Base-by-base conservation (phyloP, 2,329 filamentous ascomycete species). In the Xylariomycetidae sp. region DNA sequence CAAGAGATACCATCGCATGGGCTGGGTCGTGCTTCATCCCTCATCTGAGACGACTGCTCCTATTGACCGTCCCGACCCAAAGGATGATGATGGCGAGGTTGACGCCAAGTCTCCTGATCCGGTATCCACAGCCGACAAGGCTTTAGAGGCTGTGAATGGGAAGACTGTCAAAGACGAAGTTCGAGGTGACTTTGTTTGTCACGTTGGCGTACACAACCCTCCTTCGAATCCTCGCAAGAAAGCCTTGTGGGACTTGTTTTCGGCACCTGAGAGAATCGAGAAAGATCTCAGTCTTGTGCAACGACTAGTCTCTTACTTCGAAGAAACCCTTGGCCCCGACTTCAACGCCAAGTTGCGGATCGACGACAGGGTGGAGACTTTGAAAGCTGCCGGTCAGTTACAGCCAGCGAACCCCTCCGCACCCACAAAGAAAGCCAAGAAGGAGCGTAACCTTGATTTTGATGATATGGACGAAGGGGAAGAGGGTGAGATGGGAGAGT, bases 1-100 rank as follows among this genome's bases (percentile, higher is more conserved):
- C 52, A 98, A 98, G 66, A 85, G 94, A 44, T 98, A 89, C 54
- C 92, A 98, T 57, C 83, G 92, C 15, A 97, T 98, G 60, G 92
- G 92, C 15, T 98, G 94, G 90, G 94, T 98, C 40, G 92, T 97
- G 74, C 73, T 98, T 8, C 85, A 97, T 52, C 84, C 88, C 12
- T 79, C 79, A 11, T 72, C 83, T 1, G 86, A 94, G 36, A 69
- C 74, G 15, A 64, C 72, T 5, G 68, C 74, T 29, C 71, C 80
- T 10, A 67, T 81, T 39, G 86, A 94, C 48, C 74, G 82, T 41
- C 72, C 76, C n/a, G 85, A 92, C 46, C 74, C 76, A 10, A 80
- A 84, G 44, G 83, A 88, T 30, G 82, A 84, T 27, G 74, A 80
- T 36, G 64, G 58, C 8, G 74, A 76, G 35, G 72, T 72, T 11